Evolutionary conservation across 2,329 filamentous ascomycete species (phyloP), one percentile per base, ranked within the genome.

Genomic region (Ophiognomonia clavigignenti-juglandacearum): DNA sequence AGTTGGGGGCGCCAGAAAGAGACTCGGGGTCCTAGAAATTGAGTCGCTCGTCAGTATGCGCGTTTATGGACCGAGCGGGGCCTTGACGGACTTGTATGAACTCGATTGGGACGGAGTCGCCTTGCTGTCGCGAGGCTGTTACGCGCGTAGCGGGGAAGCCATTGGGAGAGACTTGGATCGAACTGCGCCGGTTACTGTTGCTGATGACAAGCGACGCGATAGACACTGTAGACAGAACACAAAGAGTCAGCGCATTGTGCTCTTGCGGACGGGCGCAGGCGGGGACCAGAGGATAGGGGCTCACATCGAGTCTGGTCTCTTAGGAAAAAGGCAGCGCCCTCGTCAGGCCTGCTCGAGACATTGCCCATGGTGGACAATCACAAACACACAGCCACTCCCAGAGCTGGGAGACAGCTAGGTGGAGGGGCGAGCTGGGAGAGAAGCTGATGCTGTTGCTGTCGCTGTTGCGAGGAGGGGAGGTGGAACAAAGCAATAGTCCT

Each of bases 301-400:
- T 64, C 77, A 97, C 93, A 82, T 77, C 90, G 83, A 65, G 81
- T 88, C 75, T 96, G 93, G 65, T 98, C 93, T 72, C 87, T 86
- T 64, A 97, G 75, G 66, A 86, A 95, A 64, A 97, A 73, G 59
- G 81, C 71, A 58, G 82, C 78, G 64, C 83, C 87, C 61, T 96
- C 91, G 60, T 95, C 91, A 61, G 85, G 83, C 69, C 83, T 86
- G 75, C 91, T 96, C 67, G 82, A 85, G 69, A 96, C 84, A 73
- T 86, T 90, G 64, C 93, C 93, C 93, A 98, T 98, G 66, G 69
- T 78, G 71, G 66, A 53, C 54, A 48, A 55, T 54, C 41, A 54
- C 54, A 55, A 56, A 53, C 53, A 53, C 53, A 43, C 40, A 51
- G 55, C 57, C 55, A 40, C 54, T 59, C 59, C 61, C 54, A 43